Base-by-base conservation (phyloP, 1,284 basidiomycete genomes). In the Ustilago sp. region DNA sequence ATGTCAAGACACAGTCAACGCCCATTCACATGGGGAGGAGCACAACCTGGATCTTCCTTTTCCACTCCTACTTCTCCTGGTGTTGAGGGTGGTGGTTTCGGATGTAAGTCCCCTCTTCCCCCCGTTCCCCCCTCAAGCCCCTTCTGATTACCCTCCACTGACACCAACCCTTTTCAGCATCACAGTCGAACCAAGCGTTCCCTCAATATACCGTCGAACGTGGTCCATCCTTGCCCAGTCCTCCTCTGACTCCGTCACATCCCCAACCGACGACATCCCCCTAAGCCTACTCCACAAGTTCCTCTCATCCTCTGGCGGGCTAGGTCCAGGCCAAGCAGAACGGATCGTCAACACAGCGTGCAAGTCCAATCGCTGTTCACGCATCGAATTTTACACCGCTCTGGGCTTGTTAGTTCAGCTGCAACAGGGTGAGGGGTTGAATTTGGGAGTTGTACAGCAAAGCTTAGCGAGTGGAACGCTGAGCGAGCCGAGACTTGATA, bases 21-120 rank as follows among this genome's bases (percentile, higher is more conserved):
- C 15, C 68, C 73, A 19, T 61, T 67, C 52, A 75, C 73, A 15
- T 75, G 73, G 73, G 73, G 73, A 11, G 73, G 73, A 13, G 56
- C 63, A 35, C 68, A 64, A 39, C 38, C 57, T 15, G 73, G 68
- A 32, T 60, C 63, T 2, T 70, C 68, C n/a, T 63, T 70, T 23
- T 58, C 63, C 15, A 50, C 61, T 34, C 59, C 67, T 1, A 67
- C 51, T 38, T 70, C 67, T 34, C 73, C 67, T 12, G 17, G 45
- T 1, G 45, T 70, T 39, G 73, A 67, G 19, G 56, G 51, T 6
- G 66, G 60, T 38, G 63, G 68, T 2, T 62, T 60, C 28, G 57
- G 63, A 28, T 74, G 68, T 71, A 50, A 71, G 68, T 66, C 17
- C 13, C 12, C 36, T 28, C 35, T 31, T 12, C 28, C 31, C 28